Evolutionary conservation across 352 stramenopile species (phyloP), one percentile per base, ranked within the genome.

Genomic region (Phytophthora tubulina): DNA sequence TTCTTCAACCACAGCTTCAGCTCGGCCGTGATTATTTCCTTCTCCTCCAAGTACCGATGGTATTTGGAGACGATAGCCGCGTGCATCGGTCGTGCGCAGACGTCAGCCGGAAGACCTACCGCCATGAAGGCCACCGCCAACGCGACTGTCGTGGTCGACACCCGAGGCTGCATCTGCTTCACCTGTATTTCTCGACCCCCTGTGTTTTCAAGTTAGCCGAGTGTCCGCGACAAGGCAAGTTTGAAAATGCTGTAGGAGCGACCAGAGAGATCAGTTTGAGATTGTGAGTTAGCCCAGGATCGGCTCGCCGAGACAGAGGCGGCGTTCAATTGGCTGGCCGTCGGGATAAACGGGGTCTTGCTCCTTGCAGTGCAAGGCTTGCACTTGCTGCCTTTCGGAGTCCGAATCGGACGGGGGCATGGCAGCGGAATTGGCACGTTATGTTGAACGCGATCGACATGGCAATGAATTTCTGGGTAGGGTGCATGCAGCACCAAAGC

Each of bases 11-110:
- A 92, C n/a, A 75, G 63, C 1, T 82, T 56, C 53, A 89, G 58
- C 52, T 90, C 81, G 8, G 63, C 50, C 2, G 48, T 67, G 15
- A 91, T 62, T 14, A 73, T 64, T 38, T 87, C 70, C 49, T 75
- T 74, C 57, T 86, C 81, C 51, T 77, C 64, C 51, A 92, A 73
- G 52, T 91, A 92, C 2, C 79, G 80, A 36, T 80, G 52, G 57
- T 86, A 86, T 50, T 86, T 85, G 45, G 83, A 51, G 27, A 84
- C 72, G 31, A 89, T 82, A 13, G 53, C 72, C 2, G 73, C 79
- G 63, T 86, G 81, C 78, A 89, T 84, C 30, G 76, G 81, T 36
- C 75, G 73, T 6, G 76, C 74, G 3, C 70, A 30, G 4, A 60
- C 46, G 6, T 70, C 50, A 17, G 84, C 53, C 48, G 70, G 7